Base-by-base conservation (phyloP, 2,329 filamentous ascomycete genomes). In the Fusarium tupiense region DNA sequence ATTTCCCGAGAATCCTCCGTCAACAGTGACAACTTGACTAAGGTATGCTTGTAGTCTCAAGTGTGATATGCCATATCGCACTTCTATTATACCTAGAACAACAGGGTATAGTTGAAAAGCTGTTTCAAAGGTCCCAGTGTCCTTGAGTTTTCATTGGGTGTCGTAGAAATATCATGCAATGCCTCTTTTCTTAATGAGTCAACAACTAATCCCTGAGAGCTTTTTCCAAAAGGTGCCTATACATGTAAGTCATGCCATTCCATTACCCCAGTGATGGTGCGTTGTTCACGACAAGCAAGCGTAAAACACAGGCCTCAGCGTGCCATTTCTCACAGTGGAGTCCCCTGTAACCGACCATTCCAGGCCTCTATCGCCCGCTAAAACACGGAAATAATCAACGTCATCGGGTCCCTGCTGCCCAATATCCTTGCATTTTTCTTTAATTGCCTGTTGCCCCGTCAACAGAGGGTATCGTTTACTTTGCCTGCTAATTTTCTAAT, bases 251-350 rank as follows among this genome's bases (percentile, higher is more conserved):
- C 68, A 69, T 71, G 64, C 67, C 57, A 75, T 72, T 68, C 67
- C 65, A 73, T 76, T 72, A 70, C 76, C 72, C 63, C 68, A 70
- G 72, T 67, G 64, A 78, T 77, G 73, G 71, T 77, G 73, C 62
- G 65, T 61, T 75, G 73, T 73, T 73, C 69, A 76, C 70, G 53
- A n/a, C 44, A 29, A 40, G 38, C 54, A 54, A 52, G 52, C 68
- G 43, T 43, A 38, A 61, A 65, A 58, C 37, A 57, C 43, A 63
- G 47, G 44, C 38, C 46, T 44, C 52, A 60, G 63, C 67, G 72
- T 74, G 72, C 63, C 47, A 67, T 72, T 69, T 61, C 72, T 75
- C 64, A 75, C 72, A 60, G 64, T 69, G 69, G 64, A 49, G 47
- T 52, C 35, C 46, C 40, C 66, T 68, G 64, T 43, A 63, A 24